Percentiles rank a stretch among this genome's conserved stretches.
Conservation (phyloP, 805 yeast species). For the Candida hungchunana region DNA sequence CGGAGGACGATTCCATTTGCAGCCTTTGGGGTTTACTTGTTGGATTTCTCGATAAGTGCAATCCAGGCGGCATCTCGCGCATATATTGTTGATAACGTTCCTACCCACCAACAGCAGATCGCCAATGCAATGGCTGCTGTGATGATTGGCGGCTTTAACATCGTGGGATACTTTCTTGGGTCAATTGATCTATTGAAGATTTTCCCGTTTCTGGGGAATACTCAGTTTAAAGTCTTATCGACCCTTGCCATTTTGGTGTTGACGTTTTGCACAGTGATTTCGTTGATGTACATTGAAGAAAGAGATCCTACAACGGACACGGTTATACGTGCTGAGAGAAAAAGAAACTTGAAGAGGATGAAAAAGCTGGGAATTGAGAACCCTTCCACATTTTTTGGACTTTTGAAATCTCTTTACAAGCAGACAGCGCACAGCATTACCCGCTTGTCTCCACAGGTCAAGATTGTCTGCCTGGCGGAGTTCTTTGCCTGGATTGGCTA, state of each 20-base stretch:
- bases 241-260: constrained; percentile 38
- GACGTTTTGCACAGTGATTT: constrained; percentile 33
- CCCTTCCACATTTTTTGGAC: constrained; percentile 16
- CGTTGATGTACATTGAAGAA: constrained; percentile 36
- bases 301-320: constrained; percentile 43
- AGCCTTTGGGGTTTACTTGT: constrained; percentile 44
- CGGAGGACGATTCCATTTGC: constrained; percentile 44
- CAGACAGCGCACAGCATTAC: constrained; percentile 35
- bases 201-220: constrained; percentile 38
- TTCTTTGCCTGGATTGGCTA: constrained; percentile 68
- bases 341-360: constrained; percentile 30
- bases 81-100: constrained; percentile 56
- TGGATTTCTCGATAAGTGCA: constrained; percentile 54
- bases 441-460: constrained; percentile 46
- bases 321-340: constrained; percentile 35
- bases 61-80: constrained; percentile 62
- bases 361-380: constrained; percentile 35
- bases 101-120: constrained; percentile 49
- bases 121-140: constrained; percentile 69
- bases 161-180: constrained; percentile 52
- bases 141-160: constrained; percentile 57
- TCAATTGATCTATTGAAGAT: constrained; percentile 38
- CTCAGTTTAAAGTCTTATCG: constrained; percentile 50
- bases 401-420: constrained; percentile 23
- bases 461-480: constrained; percentile 49